These are phyloP conservation scores for Rasamsonia emersonii DNA, from an alignment of 2,329 filamentous ascomycete species.

Conservation along the genomic window DNA sequence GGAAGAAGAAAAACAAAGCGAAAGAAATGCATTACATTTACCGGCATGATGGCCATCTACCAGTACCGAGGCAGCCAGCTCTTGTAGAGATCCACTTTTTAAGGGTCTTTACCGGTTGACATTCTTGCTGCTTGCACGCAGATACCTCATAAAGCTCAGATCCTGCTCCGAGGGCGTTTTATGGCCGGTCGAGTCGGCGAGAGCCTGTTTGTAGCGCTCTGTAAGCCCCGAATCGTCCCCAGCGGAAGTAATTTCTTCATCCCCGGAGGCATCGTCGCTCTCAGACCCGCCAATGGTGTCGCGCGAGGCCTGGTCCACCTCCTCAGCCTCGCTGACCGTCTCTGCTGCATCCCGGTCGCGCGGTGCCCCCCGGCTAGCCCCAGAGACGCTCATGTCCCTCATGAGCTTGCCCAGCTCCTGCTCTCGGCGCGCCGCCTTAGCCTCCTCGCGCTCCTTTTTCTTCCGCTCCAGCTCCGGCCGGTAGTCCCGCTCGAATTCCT, in stretches of 20 bases:
- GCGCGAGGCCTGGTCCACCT: constrained; percentile 38
- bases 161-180: constrained; percentile 37
- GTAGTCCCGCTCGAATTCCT: constrained; percentile 86
- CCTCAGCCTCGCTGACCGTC: constrained; percentile 42
- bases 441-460: constrained; percentile 63
- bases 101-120: background rate
- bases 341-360: constrained; percentile 28
- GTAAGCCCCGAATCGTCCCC: constrained; percentile 60
- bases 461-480: constrained; percentile 80
- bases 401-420: constrained; percentile 87
- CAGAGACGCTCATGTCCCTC: constrained; percentile 71
- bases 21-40: background rate
- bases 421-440: constrained; percentile 63
- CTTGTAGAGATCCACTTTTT: background rate
- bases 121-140: constrained; percentile 30
- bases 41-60: too few relatives aligned
- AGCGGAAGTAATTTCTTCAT: constrained; percentile 52
- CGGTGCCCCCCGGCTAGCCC: constrained; percentile 20
- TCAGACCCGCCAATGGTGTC: constrained; percentile 38
- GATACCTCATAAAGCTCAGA: constrained; percentile 44
- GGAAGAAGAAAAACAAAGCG: background rate
- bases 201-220: constrained; percentile 66
- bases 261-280: constrained; percentile 44
- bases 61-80: background rate
- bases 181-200: constrained; percentile 48